Evolutionary conservation across 1,284 basidiomycete species (phyloP).

Genomic region (Fomitopsis pinicola): DNA sequence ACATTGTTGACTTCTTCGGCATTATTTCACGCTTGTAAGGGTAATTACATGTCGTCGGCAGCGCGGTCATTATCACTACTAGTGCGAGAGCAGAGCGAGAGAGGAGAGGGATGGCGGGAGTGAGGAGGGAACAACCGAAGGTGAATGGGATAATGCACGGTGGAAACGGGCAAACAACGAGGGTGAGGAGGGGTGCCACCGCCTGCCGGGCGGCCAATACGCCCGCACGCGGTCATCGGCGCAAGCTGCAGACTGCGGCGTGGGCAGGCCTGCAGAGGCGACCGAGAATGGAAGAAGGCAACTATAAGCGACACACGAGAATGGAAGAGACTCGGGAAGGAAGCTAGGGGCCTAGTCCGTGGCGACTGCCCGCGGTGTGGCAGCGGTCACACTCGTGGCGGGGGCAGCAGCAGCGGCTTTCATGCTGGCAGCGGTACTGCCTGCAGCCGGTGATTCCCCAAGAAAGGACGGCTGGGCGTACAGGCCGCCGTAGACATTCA

Average conservation of each 20-base stretch:
- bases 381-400: background rate
- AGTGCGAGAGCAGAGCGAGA: background rate
- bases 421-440: background rate
- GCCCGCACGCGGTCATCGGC: background rate
- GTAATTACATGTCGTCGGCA: constrained; percentile 12
- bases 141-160: background rate
- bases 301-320: background rate
- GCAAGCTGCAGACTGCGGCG: background rate
- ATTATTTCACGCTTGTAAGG: constrained; percentile 7
- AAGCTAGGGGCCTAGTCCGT: background rate
- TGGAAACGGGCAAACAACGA: constrained; percentile 1
- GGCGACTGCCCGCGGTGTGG: background rate
- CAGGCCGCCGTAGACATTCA: constrained; percentile 66
- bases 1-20: constrained; percentile 7
- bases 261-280: background rate
- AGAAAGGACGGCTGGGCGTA: constrained; percentile 67
- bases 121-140: background rate
- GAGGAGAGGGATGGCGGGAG: background rate
- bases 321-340: background rate
- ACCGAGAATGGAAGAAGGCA: background rate
- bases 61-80: constrained; percentile 4
- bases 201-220: background rate
- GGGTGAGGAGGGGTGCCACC: constrained; percentile 1
- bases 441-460: constrained; percentile 3
- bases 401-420: background rate